Evolutionary conservation across 306 rosid species (phyloP), one percentile per base, ranked within the genome.

Genomic region (Bauhinia variegata): DNA sequence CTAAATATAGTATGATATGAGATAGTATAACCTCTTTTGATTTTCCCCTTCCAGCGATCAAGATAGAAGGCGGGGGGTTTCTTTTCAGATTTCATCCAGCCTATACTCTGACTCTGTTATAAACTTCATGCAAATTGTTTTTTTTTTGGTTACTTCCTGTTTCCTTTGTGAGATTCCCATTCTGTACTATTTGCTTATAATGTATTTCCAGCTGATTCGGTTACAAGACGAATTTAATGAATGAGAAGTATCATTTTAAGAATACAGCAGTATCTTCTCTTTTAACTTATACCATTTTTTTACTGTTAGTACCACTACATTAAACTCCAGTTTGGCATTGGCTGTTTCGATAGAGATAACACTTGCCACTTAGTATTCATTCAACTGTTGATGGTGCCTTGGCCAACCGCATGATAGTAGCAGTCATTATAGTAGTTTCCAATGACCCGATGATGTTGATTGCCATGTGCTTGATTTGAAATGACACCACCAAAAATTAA

Each of bases 131-230:
- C 28, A 23, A 23, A 23, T 58, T 57, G 43, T 17, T 12, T 52
- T 53, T 13, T 23, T 23, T 23, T 23, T 23, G 28, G 28, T 11
- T 59, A 16, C 4, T 60, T 54, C 3, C 54, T 1, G 51, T 15
- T 46, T 14, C 28, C 16, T 41, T 54, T 44, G 41, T 11, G 23
- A 63, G 71, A 41, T 69, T 8, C 16, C 7, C 54, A 6, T 58
- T 34, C 47, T 31, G 41, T 49, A 41, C 5, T 46, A 3, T 75
- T 75, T 64, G 37, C 8, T 18, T 72, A 19, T 17, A 17, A 30
- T 75, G 16, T 63, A 55, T 52, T 30, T 55, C 34, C 36, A 61
- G 66, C 28, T 63, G 43, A 51, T 73, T 34, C 55, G 67, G 44
- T 48, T 71, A 63, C 36, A 14, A 44, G 48, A 52, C 32, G 71